Evolutionary conservation across 345 rosid genomes (phyloP), one percentile per base, ranked within the genome.

Genomic region (Isatis tinctoria): DNA sequence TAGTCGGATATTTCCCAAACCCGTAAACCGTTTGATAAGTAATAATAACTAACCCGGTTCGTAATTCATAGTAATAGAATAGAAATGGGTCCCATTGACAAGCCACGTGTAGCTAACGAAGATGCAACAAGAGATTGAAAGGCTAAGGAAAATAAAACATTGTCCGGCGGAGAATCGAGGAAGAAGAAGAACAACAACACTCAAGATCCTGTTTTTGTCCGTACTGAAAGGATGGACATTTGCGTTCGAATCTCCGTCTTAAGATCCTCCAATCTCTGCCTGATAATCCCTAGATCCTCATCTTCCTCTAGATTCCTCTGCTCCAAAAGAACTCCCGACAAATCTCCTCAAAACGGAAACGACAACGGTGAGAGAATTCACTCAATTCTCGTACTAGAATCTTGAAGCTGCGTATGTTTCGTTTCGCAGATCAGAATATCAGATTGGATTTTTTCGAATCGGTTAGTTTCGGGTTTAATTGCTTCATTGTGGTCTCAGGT

Each of bases 311-410:
- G 35, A 66, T 78, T 82, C 76, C 68, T 74, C 66, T 87, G 90
- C 59, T 86, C 92, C 36, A 72, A 71, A 35, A 63, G 61, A 44
- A 77, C 76, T 16, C 52, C 88, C 12, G 67, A 43, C 60, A 72
- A 80, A 51, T 66, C 88, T 74, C 80, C 79, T 2, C 66, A 41
- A 48, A 83, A 78, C 49, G 86, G 74, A 40, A 82, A 81, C 40
- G 41, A 66, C 69, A 78, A 67, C 24, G 82, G 80, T 78, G 54
- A 73, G 20, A 33, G 58, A 64, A 37, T 36, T 36, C 7, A 37
- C 17, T 12, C 40, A 33, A 10, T 76, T 62, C 35, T 32, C 35
- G 24, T 36, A 20, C n/a, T n/a, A n/a, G n/a, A 8, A 16, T 48
- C 10, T 53, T 39, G 11, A 60, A 14, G 18, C 44, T 64, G 17